Base-by-base conservation (phyloP, 441 rosid species). In the Bocquillonia castaneifolia region DNA sequence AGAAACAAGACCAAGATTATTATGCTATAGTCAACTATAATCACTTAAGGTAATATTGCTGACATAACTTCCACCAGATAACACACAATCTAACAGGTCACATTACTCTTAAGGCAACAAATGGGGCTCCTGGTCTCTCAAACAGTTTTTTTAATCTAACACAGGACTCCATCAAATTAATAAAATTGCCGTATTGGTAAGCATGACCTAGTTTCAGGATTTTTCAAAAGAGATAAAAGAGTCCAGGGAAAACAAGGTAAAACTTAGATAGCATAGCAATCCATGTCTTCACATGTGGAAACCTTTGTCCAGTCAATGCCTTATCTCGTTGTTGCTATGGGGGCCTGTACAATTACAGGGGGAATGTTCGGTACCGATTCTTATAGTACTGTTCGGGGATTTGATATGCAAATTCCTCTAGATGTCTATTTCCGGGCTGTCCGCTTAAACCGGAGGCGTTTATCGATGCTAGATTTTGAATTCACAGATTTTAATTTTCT, bases 1-100 rank as follows among this genome's bases (percentile, higher is more conserved):
- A 29, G 17, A 54, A 51, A 23, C 17, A 64, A 68, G 31, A 63
- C 29, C 36, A 47, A 47, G 29, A 45, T 44, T 31, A 39, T 32
- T n/a, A n/a, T n/a, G 51, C 36, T 63, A 25, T 25, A 58, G 20
- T 37, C 59, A 45, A 63, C 26, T 7, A 60, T 26, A 70, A 59
- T 61, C 34, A 36, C 68, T 26, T 32, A 59, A 39, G 55, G 63
- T 28, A 59, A 45, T 69, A 74, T 36, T 64, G 45, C 51, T 56
- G 67, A 70, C 61, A 39, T 13, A 40, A 48, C 51, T 32, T 63
- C 67, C 67, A 63, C 62, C 29, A 50, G 17, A 44, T 34, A 26
- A 47, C 55, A 59, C 8, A n/a, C 15, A 44, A 68, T 15, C 9
- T 2, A 31, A 23, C 22, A 1, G 44, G 60, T 40, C 26, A 32